Conservation (phyloP, 495 filamentous ascomycete species). For the Trichoderma orchidacearum region DNA sequence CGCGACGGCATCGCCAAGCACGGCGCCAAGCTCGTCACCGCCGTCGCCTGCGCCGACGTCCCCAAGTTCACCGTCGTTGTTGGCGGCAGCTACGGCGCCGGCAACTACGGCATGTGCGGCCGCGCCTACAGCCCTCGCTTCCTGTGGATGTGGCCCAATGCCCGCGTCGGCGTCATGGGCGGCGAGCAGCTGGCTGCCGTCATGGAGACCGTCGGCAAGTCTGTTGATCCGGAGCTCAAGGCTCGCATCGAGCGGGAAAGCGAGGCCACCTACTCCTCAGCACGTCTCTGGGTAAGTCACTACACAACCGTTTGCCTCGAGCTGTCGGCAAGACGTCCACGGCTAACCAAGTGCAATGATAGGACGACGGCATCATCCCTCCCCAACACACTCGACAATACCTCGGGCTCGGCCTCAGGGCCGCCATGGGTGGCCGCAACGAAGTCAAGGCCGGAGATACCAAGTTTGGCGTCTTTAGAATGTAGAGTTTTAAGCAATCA, state of each 20-base stretch:
- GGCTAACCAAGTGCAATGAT: slow-evolving; percentile 4
- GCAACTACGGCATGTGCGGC: slow-evolving; percentile 68
- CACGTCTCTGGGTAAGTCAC: slow-evolving; percentile 66
- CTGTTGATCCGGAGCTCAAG: slow-evolving; percentile 68
- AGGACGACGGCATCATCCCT: slow-evolving; percentile 84
- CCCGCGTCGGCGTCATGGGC: slow-evolving; percentile 92
- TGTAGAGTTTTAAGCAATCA: too few species aligned
- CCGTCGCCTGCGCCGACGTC: slow-evolving; percentile 87
- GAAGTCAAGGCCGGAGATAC: slow-evolving; percentile 47
- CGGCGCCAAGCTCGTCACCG: slow-evolving; percentile 91
- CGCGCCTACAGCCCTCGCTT: slow-evolving; percentile 83
- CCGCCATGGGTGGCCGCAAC: slow-evolving; percentile 57
- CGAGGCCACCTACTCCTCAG: slow-evolving; percentile 74
- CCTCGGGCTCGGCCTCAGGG: slow-evolving; percentile 67
- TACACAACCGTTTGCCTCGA: not conserved
- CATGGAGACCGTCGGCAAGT: slow-evolving; percentile 87
- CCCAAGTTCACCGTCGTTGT: slow-evolving; percentile 96
- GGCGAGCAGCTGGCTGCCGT: slow-evolving; percentile 82
- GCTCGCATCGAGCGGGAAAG: slow-evolving; percentile 82
- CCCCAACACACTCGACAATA: slow-evolving; percentile 77
- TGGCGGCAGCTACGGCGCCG: slow-evolving; percentile 72
- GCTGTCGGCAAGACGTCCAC: not conserved
- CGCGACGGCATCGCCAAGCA: slow-evolving; percentile 95
- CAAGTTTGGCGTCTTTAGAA: slow-evolving; percentile 90
- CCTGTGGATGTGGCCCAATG: slow-evolving; percentile 96